Evolutionary conservation across 805 yeast genomes (phyloP), one percentile per base, ranked within the genome.

Genomic region (Spathaspora gorwiae): DNA sequence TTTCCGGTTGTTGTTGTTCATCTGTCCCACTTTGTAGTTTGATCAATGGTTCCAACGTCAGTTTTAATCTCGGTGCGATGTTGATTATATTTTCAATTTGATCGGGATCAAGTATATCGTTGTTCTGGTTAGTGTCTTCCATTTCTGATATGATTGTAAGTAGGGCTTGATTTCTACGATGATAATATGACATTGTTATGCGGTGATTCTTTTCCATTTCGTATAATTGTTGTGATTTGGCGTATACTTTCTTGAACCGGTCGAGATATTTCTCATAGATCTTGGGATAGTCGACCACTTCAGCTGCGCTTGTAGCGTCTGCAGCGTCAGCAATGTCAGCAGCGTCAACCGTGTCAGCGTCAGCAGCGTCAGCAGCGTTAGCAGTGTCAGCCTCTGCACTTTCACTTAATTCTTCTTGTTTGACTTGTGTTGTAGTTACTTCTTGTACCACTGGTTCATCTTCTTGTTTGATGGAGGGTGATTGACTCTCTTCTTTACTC

Each of bases 131-230:
- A 29, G 3, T 3, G 3, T 40, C 35, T 39, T 49, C 53, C 6
- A 45, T 24, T 34, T 47, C 44, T 8, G 19, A 10, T 6, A 70
- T 45, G 8, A 66, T 38, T 29, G 67, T 68, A 8, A 71, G 44
- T 30, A 71, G 39, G 0, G 73, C 72, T 40, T 66, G 64, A 47
- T 68, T 68, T 35, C 73, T 57, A 39, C 75, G 49, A 40, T 66
- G 59, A 44, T 60, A 66, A 47, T 56, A 64, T 37, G 58, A 49
- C 12, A 70, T 47, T 6, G 73, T 53, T 39, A 66, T 64, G 26
- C 75, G 48, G 49, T 65, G 72, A 15, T 63, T 53, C 40, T 55
- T 53, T 48, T 71, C 75, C n/a, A 55, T 51, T 31, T 57, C 47
- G 47, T 62, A 65, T 26, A 71, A 52, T 34, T 54, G 46, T 35